These are phyloP conservation scores for Solanum aculeatissimum DNA, from an alignment of 305 asterid genomes.

Conservation along the genomic window DNA sequence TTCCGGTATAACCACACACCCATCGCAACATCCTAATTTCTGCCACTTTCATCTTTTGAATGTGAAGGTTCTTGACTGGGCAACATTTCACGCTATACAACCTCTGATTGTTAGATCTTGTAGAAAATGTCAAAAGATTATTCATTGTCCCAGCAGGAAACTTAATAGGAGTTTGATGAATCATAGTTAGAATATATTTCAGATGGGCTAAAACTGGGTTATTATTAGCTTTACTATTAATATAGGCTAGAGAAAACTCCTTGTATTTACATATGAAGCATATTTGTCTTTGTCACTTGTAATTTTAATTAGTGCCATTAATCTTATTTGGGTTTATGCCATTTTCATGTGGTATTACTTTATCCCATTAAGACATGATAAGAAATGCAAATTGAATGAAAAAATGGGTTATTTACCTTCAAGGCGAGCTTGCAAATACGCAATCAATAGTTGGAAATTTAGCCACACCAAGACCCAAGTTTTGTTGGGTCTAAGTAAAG, in stretches of 20 bases:
- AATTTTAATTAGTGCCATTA: neutral
- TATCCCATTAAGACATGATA: neutral
- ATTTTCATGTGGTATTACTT: neutral
- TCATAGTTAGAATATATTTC: neutral
- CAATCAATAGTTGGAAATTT: neutral
- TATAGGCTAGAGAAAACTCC: neutral
- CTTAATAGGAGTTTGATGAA: neutral
- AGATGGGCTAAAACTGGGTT: neutral
- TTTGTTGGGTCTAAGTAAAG: too few species aligned
- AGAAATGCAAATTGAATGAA: neutral
- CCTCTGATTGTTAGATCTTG: neutral
- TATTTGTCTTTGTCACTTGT: neutral
- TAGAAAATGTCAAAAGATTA: neutral
- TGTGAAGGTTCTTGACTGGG: too few species aligned
- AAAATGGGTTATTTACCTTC: neutral
- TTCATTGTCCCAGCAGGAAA: neutral
- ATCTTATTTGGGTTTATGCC: neutral
- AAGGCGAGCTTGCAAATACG: neutral
- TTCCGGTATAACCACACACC: too few species aligned
- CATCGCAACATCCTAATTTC: too few species aligned
- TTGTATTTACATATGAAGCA: neutral
- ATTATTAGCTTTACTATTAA: neutral
- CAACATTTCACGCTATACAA: too few species aligned
- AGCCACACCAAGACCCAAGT: neutral
- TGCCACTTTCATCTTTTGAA: too few species aligned